phyloP scores from a whole-genome alignment of 2,329 filamentous ascomycete genomes.

The Sporothrix variecibatus region DNA sequence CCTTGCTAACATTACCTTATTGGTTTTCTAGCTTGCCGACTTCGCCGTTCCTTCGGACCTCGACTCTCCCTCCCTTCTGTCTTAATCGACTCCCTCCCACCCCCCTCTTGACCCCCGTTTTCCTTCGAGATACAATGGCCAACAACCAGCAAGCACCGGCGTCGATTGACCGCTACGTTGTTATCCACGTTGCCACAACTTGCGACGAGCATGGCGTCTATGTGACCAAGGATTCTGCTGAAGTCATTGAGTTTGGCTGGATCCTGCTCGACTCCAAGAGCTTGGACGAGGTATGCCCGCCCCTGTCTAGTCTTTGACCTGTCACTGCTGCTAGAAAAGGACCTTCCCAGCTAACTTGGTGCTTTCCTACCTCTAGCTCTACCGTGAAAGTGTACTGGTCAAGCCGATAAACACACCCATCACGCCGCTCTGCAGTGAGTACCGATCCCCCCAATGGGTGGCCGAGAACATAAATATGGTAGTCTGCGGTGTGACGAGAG shows the following conservation, averaged over 20 bases:
- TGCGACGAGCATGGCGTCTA: constrained; percentile 99
- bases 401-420: constrained; percentile 99
- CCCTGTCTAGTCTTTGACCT: not conserved
- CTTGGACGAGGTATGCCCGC: constrained; percentile 75
- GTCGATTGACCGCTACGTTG: constrained; percentile 91
- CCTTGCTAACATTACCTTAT: not conserved
- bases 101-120: not conserved
- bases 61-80: not conserved
- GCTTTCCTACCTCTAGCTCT: constrained; percentile 60
- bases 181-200: constrained; percentile 97
- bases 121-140: constrained; percentile 38
- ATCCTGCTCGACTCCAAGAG: constrained; percentile 90
- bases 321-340: not conserved
- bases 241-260: constrained; percentile 99
- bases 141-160: constrained; percentile 55
- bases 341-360: not conserved
- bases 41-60: not conserved
- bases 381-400: constrained; percentile 93
- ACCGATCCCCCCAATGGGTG: constrained; percentile 20
- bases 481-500: not conserved
- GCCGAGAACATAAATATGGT: not conserved
- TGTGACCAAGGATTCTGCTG: constrained; percentile 97
- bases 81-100: constrained; percentile 7
- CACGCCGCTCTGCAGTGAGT: constrained; percentile 97
- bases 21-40: constrained; percentile 1